Conservation (phyloP, 805 yeast genomes). For the Saturnispora ahearnii region DNA sequence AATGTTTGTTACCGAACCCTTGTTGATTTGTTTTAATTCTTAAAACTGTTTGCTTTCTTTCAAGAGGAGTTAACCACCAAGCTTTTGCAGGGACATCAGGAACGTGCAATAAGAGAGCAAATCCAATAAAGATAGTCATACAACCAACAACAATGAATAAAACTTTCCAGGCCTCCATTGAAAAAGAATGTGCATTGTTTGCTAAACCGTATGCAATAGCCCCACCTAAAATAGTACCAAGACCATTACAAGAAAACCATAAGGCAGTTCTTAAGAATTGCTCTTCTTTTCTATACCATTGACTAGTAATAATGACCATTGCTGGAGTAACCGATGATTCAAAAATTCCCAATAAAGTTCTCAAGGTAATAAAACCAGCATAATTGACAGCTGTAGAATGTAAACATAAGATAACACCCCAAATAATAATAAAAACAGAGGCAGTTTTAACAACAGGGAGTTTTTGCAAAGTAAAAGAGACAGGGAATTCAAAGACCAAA, state of each 20-base stretch:
- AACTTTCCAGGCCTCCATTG: conserved; percentile 49
- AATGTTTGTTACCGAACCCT: conserved; percentile 26
- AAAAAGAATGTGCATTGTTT: neutral
- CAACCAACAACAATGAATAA: conserved; percentile 53
- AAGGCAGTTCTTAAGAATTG: conserved; percentile 21
- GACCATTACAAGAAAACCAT: conserved; percentile 29
- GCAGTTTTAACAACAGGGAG: conserved; percentile 31
- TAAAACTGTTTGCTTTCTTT: conserved; percentile 28
- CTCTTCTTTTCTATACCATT: conserved; percentile 24
- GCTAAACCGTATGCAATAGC: conserved; percentile 45
- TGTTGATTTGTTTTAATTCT: conserved; percentile 28
- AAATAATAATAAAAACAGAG: conserved; percentile 29
- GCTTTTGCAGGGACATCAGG: conserved; percentile 29
- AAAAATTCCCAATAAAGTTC: conserved; percentile 41
- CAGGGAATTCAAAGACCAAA: conserved; percentile 38
- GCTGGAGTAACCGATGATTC: conserved; percentile 27
- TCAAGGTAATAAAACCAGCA: conserved; percentile 35
- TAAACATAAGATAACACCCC: conserved; percentile 44
- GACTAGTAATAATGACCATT: conserved; percentile 27
- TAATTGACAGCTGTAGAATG: conserved; percentile 37
- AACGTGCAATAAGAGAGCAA: conserved; percentile 31
- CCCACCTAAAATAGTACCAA: conserved; percentile 42
- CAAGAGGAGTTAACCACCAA: conserved; percentile 29
- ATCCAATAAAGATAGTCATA: conserved; percentile 45
- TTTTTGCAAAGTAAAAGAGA: conserved; percentile 32